phyloP scores from a whole-genome alignment of 768 basidiomycete species.

The Favolaschia claudopus region DNA sequence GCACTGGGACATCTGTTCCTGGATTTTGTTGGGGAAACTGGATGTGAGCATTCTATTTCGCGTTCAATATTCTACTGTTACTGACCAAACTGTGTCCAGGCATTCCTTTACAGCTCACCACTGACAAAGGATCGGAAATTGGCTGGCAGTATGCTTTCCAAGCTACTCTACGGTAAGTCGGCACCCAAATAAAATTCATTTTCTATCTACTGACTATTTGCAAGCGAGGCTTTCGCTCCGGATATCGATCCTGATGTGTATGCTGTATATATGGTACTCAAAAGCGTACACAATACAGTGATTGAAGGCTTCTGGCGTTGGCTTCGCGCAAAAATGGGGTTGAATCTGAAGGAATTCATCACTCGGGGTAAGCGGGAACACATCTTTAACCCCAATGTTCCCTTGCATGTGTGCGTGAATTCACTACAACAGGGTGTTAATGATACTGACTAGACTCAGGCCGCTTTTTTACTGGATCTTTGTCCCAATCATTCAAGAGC shows the following conservation, averaged over 20 bases:
- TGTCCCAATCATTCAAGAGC: too few species aligned
- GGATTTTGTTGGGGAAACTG: constrained; percentile 36
- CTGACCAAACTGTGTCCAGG: constrained; percentile 23
- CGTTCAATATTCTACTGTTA: neutral
- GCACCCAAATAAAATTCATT: constrained; percentile 6
- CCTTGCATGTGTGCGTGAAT: constrained; percentile 22
- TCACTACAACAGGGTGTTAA: too few species aligned
- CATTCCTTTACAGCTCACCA: constrained; percentile 36
- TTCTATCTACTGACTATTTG: neutral
- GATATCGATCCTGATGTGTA: constrained; percentile 28
- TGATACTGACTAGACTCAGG: too few species aligned
- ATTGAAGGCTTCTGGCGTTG: constrained; percentile 40
- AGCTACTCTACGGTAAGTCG: neutral
- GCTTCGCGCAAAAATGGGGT: constrained; percentile 28
- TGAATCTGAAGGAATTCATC: constrained; percentile 29
- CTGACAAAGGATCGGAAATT: constrained; percentile 39
- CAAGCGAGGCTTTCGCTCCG: constrained; percentile 29
- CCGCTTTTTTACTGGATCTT: too few species aligned
- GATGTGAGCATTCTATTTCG: constrained; percentile 26
- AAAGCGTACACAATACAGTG: constrained; percentile 37
- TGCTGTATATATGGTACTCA: constrained; percentile 24
- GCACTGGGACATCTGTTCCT: constrained; percentile 41
- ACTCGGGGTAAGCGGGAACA: constrained; percentile 27
- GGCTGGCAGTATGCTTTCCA: constrained; percentile 30
- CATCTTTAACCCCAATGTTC: constrained; percentile 26